Evolutionary conservation across 768 basidiomycete species (phyloP).

Genomic region (Suillus hirtellus): DNA sequence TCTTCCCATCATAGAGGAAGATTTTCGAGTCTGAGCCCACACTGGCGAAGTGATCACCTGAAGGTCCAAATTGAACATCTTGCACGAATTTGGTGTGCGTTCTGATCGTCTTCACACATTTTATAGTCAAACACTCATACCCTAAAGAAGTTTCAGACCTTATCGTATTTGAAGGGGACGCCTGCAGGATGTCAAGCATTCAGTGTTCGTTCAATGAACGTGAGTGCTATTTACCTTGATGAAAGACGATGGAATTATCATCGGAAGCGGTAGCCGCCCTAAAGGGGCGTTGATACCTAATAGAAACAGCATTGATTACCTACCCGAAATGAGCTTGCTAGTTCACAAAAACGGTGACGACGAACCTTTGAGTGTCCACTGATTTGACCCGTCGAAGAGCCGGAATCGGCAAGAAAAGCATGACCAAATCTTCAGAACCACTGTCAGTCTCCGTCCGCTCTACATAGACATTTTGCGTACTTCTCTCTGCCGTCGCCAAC

Average conservation of each 20-base stretch:
- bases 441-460: neutral
- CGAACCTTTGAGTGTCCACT: conserved; percentile 83
- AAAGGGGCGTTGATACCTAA: conserved; percentile 88
- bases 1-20: conserved; percentile 89
- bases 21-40: conserved; percentile 87
- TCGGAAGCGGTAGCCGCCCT: conserved; percentile 88
- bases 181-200: conserved; percentile 39
- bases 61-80: conserved; percentile 80
- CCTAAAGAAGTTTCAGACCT: conserved; percentile 40
- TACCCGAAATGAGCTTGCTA: conserved; percentile 27
- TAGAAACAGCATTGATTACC: conserved; percentile 86
- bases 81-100: conserved; percentile 93
- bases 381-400: conserved; percentile 86
- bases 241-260: conserved; percentile 78
- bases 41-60: conserved; percentile 82
- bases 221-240: conserved; percentile 53
- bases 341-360: neutral
- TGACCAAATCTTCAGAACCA: conserved; percentile 65
- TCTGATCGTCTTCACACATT: conserved; percentile 65
- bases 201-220: neutral
- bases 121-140: neutral
- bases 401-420: conserved; percentile 82
- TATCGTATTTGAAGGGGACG: conserved; percentile 87
- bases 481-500: conserved; percentile 92
- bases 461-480: conserved; percentile 36